Evolutionary conservation across 345 rosid species (phyloP).

Genomic region (Gossypium longicalyx): DNA sequence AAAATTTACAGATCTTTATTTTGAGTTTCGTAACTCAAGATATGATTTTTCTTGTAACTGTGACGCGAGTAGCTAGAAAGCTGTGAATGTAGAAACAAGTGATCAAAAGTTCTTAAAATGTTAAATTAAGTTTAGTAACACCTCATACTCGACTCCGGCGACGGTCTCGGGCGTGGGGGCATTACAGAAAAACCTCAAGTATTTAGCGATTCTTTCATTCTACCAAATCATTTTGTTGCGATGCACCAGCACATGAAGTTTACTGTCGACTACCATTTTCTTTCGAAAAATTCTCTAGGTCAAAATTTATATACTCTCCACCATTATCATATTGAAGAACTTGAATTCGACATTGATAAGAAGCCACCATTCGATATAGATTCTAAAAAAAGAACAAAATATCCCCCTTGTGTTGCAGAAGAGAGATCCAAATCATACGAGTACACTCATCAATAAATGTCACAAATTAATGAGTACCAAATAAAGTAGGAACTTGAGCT

Average conservation of each 20-base stretch:
- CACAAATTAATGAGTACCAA: not conserved
- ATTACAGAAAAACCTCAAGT: too few species aligned
- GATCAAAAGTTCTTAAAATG: too few species aligned
- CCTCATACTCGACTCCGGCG: too few species aligned
- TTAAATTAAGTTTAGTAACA: too few species aligned
- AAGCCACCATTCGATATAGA: not conserved
- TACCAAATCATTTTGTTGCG: not conserved
- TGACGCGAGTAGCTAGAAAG: too few species aligned
- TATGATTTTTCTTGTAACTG: too few species aligned
- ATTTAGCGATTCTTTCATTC: not conserved
- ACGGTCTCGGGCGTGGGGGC: too few species aligned
- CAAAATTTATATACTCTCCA: not conserved
- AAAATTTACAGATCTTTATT: too few species aligned
- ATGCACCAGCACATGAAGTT: not conserved
- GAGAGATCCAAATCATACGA: not conserved
- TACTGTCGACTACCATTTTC: not conserved
- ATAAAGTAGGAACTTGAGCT: not conserved
- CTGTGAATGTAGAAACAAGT: too few species aligned
- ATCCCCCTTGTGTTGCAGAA: not conserved
- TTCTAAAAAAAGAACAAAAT: not conserved
- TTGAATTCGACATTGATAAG: not conserved
- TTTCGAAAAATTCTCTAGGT: too few species aligned
- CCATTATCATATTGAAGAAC: not conserved
- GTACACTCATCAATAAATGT: not conserved
- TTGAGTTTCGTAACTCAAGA: too few species aligned